These are phyloP conservation scores for Draba incana DNA, from an alignment of 345 rosid genomes.

Conservation along the genomic window DNA sequence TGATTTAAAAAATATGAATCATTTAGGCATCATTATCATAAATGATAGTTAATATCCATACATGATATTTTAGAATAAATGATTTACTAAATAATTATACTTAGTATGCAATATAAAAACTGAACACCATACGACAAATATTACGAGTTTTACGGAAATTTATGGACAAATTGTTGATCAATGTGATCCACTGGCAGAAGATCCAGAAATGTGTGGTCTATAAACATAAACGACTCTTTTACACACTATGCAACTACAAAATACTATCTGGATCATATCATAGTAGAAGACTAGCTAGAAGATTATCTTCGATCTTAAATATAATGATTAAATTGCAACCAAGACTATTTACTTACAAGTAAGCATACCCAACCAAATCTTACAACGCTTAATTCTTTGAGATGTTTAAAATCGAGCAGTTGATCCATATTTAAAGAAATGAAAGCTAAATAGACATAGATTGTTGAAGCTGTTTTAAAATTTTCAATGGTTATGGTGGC, in stretches of 20 bases:
- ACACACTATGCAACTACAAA: neutral
- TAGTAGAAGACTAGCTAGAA: neutral
- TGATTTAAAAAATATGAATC: neutral
- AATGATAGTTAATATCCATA: too few species aligned
- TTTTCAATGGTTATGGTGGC: neutral
- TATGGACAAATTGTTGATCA: neutral
- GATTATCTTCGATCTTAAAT: neutral
- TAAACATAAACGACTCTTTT: neutral
- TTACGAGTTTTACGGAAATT: neutral
- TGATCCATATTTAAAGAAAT: neutral
- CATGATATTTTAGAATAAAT: neutral
- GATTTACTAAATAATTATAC: neutral
- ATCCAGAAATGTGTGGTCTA: conserved; percentile 6
- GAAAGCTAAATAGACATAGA: neutral
- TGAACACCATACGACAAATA: neutral
- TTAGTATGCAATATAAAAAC: too few species aligned
- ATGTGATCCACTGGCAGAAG: conserved; percentile 8
- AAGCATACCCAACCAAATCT: too few species aligned
- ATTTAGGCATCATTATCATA: neutral
- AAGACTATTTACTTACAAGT: neutral
- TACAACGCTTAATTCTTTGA: neutral
- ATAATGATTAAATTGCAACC: neutral
- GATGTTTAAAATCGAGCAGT: neutral
- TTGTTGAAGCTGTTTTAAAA: neutral
- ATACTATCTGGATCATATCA: neutral